Conservation (phyloP, 75 land plant genomes). For the Pinus albicaulis region DNA sequence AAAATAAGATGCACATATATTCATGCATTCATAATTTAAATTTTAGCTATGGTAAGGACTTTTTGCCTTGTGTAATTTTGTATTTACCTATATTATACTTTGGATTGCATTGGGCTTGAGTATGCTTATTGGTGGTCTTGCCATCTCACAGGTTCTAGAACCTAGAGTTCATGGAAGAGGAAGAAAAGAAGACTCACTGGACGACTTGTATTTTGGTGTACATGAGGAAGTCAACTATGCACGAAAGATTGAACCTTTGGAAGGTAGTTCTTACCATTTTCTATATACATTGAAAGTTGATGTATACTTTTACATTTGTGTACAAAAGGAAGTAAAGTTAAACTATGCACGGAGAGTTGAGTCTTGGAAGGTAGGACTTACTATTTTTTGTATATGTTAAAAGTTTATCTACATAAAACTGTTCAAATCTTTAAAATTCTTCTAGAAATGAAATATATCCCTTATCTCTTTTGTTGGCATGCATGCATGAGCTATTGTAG, state of each 20-base stretch:
- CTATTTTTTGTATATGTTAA: conserved; percentile 8
- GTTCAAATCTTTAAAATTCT: neutral
- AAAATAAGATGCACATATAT: too few species aligned
- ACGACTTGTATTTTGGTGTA: conserved; percentile 89
- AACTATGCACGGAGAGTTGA: conserved; percentile 80
- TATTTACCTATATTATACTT: neutral
- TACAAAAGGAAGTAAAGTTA: conserved; percentile 79
- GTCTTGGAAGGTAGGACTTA: conserved; percentile 68
- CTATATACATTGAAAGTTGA: neutral
- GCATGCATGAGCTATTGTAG: neutral
- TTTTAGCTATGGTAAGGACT: too few species aligned
- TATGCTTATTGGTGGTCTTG: neutral
- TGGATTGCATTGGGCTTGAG: neutral
- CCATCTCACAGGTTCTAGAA: conserved; percentile 60
- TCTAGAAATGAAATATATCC: neutral
- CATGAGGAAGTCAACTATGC: conserved; percentile 88
- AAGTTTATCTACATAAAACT: neutral
- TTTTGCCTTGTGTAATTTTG: too few species aligned
- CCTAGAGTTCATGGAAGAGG: conserved; percentile 95
- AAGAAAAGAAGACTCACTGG: conserved; percentile 57
- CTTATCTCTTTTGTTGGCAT: neutral
- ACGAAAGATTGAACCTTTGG: conserved; percentile 73
- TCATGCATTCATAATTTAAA: too few species aligned
- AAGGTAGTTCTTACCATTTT: conserved; percentile 45
- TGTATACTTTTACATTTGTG: conserved; percentile 67